Conservation (phyloP, 495 filamentous ascomycete genomes). For the Aspergillus nanangensis region DNA sequence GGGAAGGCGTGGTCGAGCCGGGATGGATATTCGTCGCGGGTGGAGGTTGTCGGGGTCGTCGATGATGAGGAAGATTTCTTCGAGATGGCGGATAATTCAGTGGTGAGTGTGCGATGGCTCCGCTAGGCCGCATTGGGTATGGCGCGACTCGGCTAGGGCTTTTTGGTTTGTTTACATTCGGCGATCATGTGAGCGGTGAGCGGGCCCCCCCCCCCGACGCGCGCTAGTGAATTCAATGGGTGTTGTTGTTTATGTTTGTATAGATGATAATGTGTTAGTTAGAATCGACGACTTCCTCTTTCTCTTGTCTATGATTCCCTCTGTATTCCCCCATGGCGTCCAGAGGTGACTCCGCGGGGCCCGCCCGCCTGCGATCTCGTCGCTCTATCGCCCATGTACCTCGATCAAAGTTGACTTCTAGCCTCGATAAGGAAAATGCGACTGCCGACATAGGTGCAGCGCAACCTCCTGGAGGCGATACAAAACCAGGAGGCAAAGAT, state of each 20-base stretch:
- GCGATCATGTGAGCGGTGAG: slow-evolving; percentile 21
- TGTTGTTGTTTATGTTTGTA: not conserved
- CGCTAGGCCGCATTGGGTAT: slow-evolving; percentile 32
- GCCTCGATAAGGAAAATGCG: slow-evolving; percentile 66
- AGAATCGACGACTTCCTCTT: not conserved
- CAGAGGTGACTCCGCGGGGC: slow-evolving; percentile 33
- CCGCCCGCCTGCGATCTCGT: slow-evolving; percentile 54
- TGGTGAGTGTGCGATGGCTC: slow-evolving; percentile 36
- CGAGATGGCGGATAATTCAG: slow-evolving; percentile 31
- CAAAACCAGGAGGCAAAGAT: slow-evolving; percentile 35
- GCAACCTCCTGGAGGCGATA: slow-evolving; percentile 20
- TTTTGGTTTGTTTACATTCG: slow-evolving; percentile 41
- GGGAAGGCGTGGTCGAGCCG: slow-evolving; percentile 36
- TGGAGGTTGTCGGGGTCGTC: slow-evolving; percentile 32
- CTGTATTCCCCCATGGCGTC: slow-evolving; percentile 27
- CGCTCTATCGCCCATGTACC: slow-evolving; percentile 73
- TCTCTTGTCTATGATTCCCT: slow-evolving; percentile 11
- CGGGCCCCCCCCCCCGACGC: slow-evolving; percentile 16
- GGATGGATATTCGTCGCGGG: slow-evolving; percentile 29
- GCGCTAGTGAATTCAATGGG: not conserved
- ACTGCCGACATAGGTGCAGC: slow-evolving; percentile 54
- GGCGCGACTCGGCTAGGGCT: slow-evolving; percentile 40
- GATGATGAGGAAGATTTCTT: slow-evolving; percentile 41
- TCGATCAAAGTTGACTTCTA: slow-evolving; percentile 39
- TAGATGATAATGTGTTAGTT: too few relatives aligned